Evolutionary conservation across 495 filamentous ascomycete genomes (phyloP), one percentile per base, ranked within the genome.

Genomic region (Staphylotrichum tortipilum): DNA sequence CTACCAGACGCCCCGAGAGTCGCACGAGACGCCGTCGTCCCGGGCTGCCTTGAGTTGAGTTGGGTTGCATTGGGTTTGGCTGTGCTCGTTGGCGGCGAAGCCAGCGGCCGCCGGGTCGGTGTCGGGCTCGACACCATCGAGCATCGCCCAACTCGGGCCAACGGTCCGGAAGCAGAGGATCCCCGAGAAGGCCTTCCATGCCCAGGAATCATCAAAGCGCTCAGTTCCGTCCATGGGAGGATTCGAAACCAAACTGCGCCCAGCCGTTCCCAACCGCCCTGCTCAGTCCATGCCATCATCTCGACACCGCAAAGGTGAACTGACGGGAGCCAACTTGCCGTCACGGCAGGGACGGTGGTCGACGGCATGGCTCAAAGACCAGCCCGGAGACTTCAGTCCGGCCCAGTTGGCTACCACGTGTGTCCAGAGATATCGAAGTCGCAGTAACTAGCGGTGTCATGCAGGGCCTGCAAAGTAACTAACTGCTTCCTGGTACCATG

Each of bases 361-460:
- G 19, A 37, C 19, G 5, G 4, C 31, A 17, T 2, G 7, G 6
- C 18, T 9, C n/a, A n/a, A n/a, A n/a, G 4, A 34, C 44, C 44
- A 47, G 37, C 44, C 44, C 31, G 44, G 37, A 47, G 44, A 26
- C 31, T 47, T n/a, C n/a, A n/a, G n/a, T n/a, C n/a, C n/a, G n/a
- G n/a, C n/a, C n/a, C n/a, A n/a, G n/a, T n/a, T n/a, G n/a, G n/a
- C n/a, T n/a, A n/a, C n/a, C n/a, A n/a, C n/a, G n/a, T n/a, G n/a
- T n/a, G n/a, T n/a, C n/a, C n/a, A n/a, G n/a, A n/a, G n/a, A n/a
- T n/a, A n/a, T n/a, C n/a, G n/a, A n/a, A n/a, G n/a, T n/a, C n/a
- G n/a, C n/a, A n/a, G n/a, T n/a, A n/a, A n/a, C n/a, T n/a, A n/a
- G n/a, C n/a, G n/a, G n/a, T n/a, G n/a, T n/a, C n/a, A n/a, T n/a